These are phyloP conservation scores for Fusarium metavorans DNA, from an alignment of 2,329 filamentous ascomycete genomes.

Conservation along the genomic window DNA sequence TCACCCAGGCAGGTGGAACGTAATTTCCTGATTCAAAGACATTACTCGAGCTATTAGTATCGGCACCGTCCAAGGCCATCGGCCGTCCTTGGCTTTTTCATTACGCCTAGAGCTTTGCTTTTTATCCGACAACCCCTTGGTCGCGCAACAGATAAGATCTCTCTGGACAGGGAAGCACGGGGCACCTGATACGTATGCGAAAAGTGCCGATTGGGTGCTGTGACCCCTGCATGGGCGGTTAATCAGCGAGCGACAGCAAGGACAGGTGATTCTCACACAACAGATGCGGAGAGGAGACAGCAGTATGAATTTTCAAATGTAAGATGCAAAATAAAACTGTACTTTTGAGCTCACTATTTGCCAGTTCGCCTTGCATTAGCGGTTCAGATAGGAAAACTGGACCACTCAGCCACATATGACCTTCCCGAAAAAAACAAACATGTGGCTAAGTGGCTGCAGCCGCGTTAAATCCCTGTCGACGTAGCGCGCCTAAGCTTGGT, in stretches of 20 bases:
- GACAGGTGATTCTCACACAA: conserved; percentile 27
- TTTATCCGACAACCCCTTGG: background rate
- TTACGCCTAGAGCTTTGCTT: background rate
- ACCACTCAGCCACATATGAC: conserved; percentile 16
- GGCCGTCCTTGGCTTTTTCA: background rate
- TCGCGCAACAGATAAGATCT: conserved; percentile 2
- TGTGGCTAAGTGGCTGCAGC: conserved; percentile 44
- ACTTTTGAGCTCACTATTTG: background rate
- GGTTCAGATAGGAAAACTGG: background rate
- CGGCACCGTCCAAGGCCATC: background rate
- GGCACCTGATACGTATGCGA: background rate
- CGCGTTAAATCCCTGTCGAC: conserved; percentile 44
- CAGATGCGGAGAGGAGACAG: conserved; percentile 1
- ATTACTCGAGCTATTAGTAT: background rate
- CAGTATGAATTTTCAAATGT: background rate
- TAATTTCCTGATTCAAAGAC: background rate
- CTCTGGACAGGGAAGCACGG: background rate
- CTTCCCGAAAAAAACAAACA: conserved; percentile 34
- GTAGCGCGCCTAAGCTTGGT: conserved; percentile 48
- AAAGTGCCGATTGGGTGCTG: conserved; percentile 21
- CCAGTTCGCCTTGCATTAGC: background rate
- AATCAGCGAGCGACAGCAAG: conserved; percentile 11
- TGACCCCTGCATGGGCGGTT: conserved; percentile 5
- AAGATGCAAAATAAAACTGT: background rate
- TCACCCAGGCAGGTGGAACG: background rate